A percentile compares a stretch with the other conserved stretches of the same genome.
phyloP scores from a whole-genome alignment of 768 basidiomycete species.

The Obba rivulosa region DNA sequence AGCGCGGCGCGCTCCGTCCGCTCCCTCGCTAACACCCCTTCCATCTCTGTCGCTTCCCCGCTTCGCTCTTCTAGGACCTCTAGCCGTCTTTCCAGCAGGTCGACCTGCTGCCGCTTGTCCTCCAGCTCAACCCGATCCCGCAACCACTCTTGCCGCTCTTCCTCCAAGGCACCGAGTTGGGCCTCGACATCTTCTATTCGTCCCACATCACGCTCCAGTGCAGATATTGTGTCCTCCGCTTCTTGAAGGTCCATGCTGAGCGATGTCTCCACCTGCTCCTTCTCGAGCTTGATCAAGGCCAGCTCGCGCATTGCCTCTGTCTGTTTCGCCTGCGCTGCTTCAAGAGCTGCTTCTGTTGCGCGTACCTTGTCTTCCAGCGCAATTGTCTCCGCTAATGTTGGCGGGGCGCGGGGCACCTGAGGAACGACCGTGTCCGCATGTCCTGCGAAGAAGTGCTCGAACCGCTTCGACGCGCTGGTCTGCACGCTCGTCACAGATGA shows the following conservation, averaged over 20 bases:
- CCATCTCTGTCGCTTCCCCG: conserved; percentile 37
- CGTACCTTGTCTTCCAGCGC: conserved; percentile 63
- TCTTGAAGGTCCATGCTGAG: conserved; percentile 61
- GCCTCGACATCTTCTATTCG: conserved; percentile 42
- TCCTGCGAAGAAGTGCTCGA: conserved; percentile 85
- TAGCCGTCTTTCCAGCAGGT: conserved; percentile 37
- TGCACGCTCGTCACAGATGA: conserved; percentile 39
- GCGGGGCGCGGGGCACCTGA: conserved; percentile 27
- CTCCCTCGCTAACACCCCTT: conserved; percentile 32
- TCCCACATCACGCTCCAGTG: conserved; percentile 51
- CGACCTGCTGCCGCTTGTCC: conserved; percentile 25
- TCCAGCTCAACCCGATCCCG: conserved; percentile 40
- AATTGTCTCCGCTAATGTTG: conserved; percentile 42
- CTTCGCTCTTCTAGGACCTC: conserved; percentile 38
- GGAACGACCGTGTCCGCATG: conserved; percentile 67
- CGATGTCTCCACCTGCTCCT: conserved; percentile 60
- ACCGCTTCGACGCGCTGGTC: conserved; percentile 48
- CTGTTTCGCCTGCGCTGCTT: conserved; percentile 55
- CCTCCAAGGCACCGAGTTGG: conserved; percentile 31
- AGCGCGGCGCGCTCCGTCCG: conserved; percentile 27
- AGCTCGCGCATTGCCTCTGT: conserved; percentile 59
- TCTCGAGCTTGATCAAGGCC: conserved; percentile 58
- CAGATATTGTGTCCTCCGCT: conserved; percentile 58
- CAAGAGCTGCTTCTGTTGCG: conserved; percentile 52
- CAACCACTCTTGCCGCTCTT: conserved; percentile 48